Conservation (phyloP, 148 eudicot genomes). For the Diospyros lotus region DNA sequence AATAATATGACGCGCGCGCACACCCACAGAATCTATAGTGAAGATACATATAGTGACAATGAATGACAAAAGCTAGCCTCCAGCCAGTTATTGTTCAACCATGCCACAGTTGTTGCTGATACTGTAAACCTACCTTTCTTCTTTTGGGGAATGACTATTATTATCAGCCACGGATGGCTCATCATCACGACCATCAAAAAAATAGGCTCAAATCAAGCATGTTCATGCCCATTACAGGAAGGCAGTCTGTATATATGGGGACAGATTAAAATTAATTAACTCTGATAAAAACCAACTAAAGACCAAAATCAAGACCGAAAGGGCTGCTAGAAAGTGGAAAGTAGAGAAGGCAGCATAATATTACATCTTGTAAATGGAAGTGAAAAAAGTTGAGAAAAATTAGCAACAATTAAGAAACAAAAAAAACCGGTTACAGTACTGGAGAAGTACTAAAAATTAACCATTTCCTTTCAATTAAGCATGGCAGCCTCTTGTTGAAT, state of each 20-base stretch:
- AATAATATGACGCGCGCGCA: too few species aligned
- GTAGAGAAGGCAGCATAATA: background rate
- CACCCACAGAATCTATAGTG: background rate
- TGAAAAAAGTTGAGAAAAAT: background rate
- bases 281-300: too few species aligned
- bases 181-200: too few species aligned
- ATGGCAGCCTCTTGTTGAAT: constrained; percentile 30
- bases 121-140: too few species aligned
- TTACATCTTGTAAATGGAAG: background rate
- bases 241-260: too few species aligned
- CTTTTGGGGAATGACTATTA: too few species aligned
- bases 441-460: too few species aligned
- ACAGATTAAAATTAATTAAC: too few species aligned
- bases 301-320: background rate
- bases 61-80: background rate
- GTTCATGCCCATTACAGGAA: too few species aligned
- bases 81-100: background rate
- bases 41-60: background rate
- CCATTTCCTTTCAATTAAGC: too few species aligned
- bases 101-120: background rate
- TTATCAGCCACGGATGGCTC: too few species aligned
- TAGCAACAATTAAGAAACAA: background rate
- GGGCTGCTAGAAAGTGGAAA: background rate
- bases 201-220: too few species aligned
- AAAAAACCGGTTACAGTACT: background rate